Conservation (phyloP, 495 filamentous ascomycete genomes). For the Penicillium lividum region DNA sequence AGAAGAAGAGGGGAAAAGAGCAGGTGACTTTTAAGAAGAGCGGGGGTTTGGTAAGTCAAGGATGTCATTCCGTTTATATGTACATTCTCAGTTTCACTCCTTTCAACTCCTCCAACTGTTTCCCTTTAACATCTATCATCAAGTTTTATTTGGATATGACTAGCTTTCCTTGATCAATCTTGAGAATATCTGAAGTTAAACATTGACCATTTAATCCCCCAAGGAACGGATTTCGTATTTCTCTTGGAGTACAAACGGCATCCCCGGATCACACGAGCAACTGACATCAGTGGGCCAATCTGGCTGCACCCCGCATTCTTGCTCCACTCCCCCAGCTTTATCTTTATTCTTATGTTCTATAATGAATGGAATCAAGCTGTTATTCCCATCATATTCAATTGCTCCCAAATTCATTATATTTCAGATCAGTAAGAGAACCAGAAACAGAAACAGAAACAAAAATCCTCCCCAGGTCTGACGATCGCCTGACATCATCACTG, state of each 20-base stretch:
- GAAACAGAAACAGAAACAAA: not conserved
- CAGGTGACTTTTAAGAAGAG: conserved; percentile 37
- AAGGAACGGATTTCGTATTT: not conserved
- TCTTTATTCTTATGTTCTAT: not conserved
- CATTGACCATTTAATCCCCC: not conserved
- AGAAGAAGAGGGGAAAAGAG: conserved; percentile 27
- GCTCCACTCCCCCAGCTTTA: conserved; percentile 31
- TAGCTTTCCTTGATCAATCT: too few relatives aligned
- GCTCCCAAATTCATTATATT: too few relatives aligned
- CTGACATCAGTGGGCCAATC: conserved; percentile 42
- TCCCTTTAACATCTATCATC: not conserved
- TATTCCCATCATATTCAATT: too few relatives aligned
- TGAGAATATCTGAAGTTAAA: too few relatives aligned
- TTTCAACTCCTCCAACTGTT: not conserved
- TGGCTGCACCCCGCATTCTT: conserved; percentile 48
- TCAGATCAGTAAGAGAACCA: not conserved
- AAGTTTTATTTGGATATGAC: not conserved
- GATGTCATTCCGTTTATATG: conserved; percentile 26
- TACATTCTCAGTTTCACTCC: not conserved
- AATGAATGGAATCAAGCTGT: too few relatives aligned
- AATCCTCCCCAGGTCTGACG: not conserved
- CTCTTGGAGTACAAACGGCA: conserved; percentile 13
- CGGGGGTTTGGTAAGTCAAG: conserved; percentile 25
- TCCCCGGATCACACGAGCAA: conserved; percentile 35
- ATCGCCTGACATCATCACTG: not conserved